Conservation (phyloP, 305 asterid species). For the Euphrasia arctica region DNA sequence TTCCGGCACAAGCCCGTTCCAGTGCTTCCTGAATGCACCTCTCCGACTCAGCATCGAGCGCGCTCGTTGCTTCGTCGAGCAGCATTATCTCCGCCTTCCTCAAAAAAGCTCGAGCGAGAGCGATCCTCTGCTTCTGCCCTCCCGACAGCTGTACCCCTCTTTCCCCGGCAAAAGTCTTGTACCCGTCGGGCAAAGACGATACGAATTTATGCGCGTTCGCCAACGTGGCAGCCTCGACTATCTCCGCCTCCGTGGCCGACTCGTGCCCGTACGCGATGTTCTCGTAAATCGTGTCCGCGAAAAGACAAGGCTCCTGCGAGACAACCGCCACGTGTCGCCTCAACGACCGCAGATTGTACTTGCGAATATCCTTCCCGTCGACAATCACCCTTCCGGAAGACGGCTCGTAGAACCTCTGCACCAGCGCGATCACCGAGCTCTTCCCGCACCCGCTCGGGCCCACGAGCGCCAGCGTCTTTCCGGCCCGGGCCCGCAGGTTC, state of each 20-base stretch:
- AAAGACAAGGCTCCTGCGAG: slow-evolving; percentile 95
- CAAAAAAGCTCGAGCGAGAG: slow-evolving; percentile 89
- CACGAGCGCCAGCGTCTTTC: slow-evolving; percentile 90
- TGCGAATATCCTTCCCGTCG: slow-evolving; percentile 86
- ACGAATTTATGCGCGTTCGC: slow-evolving; percentile 93
- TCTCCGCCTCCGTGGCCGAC: slow-evolving; percentile 85
- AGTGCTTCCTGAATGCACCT: slow-evolving; percentile 84
- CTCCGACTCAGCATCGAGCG: slow-evolving; percentile 94
- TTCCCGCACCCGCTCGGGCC: slow-evolving; percentile 98
- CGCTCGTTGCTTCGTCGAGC: slow-evolving; percentile 95
- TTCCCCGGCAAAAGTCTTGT: slow-evolving; percentile 82
- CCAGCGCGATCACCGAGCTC: slow-evolving; percentile 72
- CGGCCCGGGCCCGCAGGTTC: slow-evolving; percentile 82
- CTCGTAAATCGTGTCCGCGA: slow-evolving; percentile 80
- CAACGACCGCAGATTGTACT: slow-evolving; percentile 77
- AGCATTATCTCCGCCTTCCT: slow-evolving; percentile 85
- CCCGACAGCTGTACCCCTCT: slow-evolving; percentile 90
- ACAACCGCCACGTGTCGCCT: slow-evolving; percentile 82
- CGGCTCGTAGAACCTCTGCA: slow-evolving; percentile 87
- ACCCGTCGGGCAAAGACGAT: slow-evolving; percentile 84
- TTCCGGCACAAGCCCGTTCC: slow-evolving; percentile 77
- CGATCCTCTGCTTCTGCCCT: slow-evolving; percentile 95
- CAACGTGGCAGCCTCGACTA: slow-evolving; percentile 73
- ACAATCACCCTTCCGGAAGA: slow-evolving; percentile 75
- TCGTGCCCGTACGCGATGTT: slow-evolving; percentile 92